These are phyloP conservation scores for Sinapis alba DNA, from an alignment of 441 rosid species.

Conservation along the genomic window DNA sequence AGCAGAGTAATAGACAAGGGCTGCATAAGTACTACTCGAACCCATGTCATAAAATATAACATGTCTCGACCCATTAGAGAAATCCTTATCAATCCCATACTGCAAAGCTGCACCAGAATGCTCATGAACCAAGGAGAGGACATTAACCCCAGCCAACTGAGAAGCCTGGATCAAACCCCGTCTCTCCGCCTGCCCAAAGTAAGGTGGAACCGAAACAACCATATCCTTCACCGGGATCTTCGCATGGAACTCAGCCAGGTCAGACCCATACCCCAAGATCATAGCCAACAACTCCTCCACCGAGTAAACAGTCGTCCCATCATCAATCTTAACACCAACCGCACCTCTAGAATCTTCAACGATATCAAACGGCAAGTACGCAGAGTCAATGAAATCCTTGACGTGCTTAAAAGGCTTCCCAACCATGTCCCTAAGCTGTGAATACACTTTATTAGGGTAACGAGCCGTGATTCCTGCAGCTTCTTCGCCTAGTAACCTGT, in stretches of 20 bases:
- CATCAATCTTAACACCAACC: constrained; percentile 62
- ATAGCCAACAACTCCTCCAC: constrained; percentile 91
- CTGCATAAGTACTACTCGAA: constrained; percentile 80
- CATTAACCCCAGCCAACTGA: constrained; percentile 86
- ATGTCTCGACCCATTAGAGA: constrained; percentile 81
- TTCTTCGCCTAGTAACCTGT: constrained; percentile 88
- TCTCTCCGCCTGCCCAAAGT: constrained; percentile 96
- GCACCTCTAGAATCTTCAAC: constrained; percentile 84
- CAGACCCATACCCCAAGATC: constrained; percentile 66
- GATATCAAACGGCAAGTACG: constrained; percentile 69
- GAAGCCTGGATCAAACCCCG: constrained; percentile 85
- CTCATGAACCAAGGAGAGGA: constrained; percentile 76
- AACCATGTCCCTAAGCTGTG: constrained; percentile 79
- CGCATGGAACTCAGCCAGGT: constrained; percentile 83
- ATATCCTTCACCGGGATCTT: constrained; percentile 68
- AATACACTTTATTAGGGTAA: constrained; percentile 76
- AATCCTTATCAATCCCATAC: constrained; percentile 96
- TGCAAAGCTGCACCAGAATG: constrained; percentile 97
- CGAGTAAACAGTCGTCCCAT: constrained; percentile 53
- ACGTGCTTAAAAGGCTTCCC: constrained; percentile 76
- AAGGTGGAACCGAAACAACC: constrained; percentile 85
- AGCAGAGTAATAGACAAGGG: constrained; percentile 86
- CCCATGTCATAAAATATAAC: constrained; percentile 97
- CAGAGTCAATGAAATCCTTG: constrained; percentile 58
- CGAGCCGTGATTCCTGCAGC: constrained; percentile 92